These are phyloP conservation scores for Paecilomyces sp. DNA, from an alignment of 2,329 filamentous ascomycete genomes.

Conservation along the genomic window DNA sequence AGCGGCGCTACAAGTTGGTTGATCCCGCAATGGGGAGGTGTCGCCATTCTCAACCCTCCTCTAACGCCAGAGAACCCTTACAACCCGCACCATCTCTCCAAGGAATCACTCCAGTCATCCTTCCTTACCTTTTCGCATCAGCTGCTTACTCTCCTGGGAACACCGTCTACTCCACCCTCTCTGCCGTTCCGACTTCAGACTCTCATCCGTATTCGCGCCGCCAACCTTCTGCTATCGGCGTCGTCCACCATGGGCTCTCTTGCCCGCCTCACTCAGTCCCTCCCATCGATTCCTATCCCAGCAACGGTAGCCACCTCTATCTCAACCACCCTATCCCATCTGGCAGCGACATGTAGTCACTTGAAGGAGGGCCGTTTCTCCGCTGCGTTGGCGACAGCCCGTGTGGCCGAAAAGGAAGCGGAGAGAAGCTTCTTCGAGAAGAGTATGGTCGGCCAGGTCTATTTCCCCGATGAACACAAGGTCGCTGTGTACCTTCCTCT, in stretches of 20 bases:
- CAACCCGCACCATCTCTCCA: slow-evolving; percentile 48
- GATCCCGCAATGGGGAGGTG: slow-evolving; percentile 90
- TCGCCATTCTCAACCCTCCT: slow-evolving; percentile 58
- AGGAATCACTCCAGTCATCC: slow-evolving; percentile 64
- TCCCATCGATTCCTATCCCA: slow-evolving; percentile 88
- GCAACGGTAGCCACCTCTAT: slow-evolving; percentile 80
- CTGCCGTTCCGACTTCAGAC: slow-evolving; percentile 79
- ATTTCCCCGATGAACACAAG: slow-evolving; percentile 98
- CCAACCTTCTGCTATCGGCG: slow-evolving; percentile 77
- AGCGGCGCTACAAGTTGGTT: slow-evolving; percentile 71
- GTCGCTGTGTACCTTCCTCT: slow-evolving; percentile 91
- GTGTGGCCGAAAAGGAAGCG: slow-evolving; percentile 78
- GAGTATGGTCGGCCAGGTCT: slow-evolving; percentile 97
- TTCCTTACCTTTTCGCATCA: slow-evolving; percentile 89
- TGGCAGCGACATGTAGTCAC: slow-evolving; percentile 68
- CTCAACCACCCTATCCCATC: slow-evolving; percentile 66
- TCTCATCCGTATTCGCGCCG: slow-evolving; percentile 75
- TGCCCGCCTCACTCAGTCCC: slow-evolving; percentile 71
- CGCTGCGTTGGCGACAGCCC: slow-evolving; percentile 67
- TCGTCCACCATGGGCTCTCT: slow-evolving; percentile 92
- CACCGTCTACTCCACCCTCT: slow-evolving; percentile 69
- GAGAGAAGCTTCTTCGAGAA: slow-evolving; percentile 97
- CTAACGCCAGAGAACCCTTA: slow-evolving; percentile 24
- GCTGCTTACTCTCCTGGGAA: slow-evolving; percentile 77
- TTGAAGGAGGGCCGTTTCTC: slow-evolving; percentile 57